phyloP scores from a whole-genome alignment of 2,329 filamentous ascomycete species.

The Orbilia brochopaga region DNA sequence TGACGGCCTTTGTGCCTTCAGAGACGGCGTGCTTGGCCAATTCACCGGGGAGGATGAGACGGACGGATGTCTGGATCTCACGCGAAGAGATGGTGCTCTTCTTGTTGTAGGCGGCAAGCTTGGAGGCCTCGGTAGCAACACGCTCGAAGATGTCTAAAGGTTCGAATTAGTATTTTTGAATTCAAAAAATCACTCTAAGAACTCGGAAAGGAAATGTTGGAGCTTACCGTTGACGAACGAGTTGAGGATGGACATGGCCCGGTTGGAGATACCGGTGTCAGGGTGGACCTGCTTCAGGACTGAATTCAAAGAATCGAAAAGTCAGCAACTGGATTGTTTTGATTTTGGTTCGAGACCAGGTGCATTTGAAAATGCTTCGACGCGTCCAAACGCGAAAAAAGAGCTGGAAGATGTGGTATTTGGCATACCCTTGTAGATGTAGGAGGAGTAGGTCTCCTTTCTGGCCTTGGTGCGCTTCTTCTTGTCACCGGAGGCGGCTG shows the following conservation, averaged over 20 bases:
- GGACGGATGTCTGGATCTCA: conserved; percentile 98
- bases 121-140: conserved; percentile 96
- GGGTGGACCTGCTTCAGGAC: conserved; percentile 99
- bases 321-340: neutral
- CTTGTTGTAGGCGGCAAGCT: conserved; percentile 99
- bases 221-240: conserved; percentile 92
- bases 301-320: conserved; percentile 58
- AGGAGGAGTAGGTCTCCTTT: conserved; percentile 99
- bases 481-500: conserved; percentile 91
- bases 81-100: conserved; percentile 99
- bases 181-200: no score
- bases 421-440: conserved; percentile 98
- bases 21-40: conserved; percentile 99
- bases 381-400: conserved; percentile 4
- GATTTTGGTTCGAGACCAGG: conserved; percentile 11
- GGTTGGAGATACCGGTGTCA: conserved; percentile 99
- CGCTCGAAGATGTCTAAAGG: conserved; percentile 95
- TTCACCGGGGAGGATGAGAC: conserved; percentile 96
- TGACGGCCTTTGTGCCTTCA: conserved; percentile 99
- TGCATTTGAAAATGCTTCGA: neutral
- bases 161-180: conserved; percentile 20
- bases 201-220: no score
- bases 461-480: conserved; percentile 99
- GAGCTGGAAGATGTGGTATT: conserved; percentile 7
- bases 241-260: conserved; percentile 99